Conservation (phyloP, 805 yeast genomes). For the Ascoidea rubescens region DNA sequence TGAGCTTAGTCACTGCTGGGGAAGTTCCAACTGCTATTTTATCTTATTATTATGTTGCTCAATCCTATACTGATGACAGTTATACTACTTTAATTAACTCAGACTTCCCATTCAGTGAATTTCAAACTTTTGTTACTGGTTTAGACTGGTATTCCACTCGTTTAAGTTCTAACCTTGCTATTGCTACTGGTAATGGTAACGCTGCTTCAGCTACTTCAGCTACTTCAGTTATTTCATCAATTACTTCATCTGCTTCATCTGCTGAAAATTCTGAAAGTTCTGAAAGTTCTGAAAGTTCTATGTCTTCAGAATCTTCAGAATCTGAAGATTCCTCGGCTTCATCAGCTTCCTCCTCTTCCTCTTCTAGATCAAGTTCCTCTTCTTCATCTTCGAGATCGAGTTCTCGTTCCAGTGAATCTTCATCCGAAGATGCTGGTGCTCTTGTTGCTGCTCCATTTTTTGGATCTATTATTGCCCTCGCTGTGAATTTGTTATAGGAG, state of each 20-base stretch:
- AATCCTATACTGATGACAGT: slow-evolving; percentile 29
- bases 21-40: slow-evolving; percentile 18
- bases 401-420: background rate
- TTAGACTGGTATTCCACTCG: slow-evolving; percentile 5
- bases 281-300: background rate
- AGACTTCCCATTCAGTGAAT: slow-evolving; percentile 9
- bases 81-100: slow-evolving; percentile 26
- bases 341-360: background rate
- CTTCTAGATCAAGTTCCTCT: slow-evolving; percentile 3
- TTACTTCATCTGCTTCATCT: background rate
- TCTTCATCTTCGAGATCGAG: background rate
- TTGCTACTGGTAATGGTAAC: background rate
- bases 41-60: slow-evolving; percentile 18
- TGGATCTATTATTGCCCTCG: no score
- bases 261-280: background rate
- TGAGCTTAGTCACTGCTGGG: background rate
- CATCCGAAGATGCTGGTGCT: background rate
- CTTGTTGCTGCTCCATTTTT: background rate
- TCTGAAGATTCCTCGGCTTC: background rate
- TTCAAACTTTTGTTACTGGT: slow-evolving; percentile 6
- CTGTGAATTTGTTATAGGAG: background rate
- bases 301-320: background rate
- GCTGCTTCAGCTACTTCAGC: background rate
- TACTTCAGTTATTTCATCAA: background rate
- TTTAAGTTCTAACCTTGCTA: slow-evolving; percentile 1